Evolutionary conservation across 1,284 basidiomycete genomes (phyloP).

Genomic region (Ceratobasidium sp.): DNA sequence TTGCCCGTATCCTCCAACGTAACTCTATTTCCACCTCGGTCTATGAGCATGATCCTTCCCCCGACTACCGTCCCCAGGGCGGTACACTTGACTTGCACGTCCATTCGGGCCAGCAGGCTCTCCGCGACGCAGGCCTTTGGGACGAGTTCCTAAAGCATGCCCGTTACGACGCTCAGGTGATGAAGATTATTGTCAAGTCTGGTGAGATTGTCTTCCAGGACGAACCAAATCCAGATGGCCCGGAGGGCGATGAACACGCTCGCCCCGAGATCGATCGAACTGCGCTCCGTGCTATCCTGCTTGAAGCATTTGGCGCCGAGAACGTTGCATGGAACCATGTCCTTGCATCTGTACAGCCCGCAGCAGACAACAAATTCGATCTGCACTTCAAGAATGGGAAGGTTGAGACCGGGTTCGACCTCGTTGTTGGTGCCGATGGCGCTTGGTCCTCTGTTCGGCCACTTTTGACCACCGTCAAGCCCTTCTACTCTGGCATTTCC

Average conservation of each 20-base stretch:
- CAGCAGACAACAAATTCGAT: slow-evolving; percentile 35
- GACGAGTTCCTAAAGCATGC: slow-evolving; percentile 51
- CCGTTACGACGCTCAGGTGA: slow-evolving; percentile 50
- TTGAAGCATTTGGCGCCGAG: slow-evolving; percentile 48
- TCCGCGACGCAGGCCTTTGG: slow-evolving; percentile 52
- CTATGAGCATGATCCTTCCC: slow-evolving; percentile 55
- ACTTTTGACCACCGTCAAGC: slow-evolving; percentile 52
- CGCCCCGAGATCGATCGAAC: slow-evolving; percentile 54
- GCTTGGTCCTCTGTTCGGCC: slow-evolving; percentile 58
- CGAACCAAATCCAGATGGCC: slow-evolving; percentile 23
- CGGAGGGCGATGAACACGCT: slow-evolving; percentile 39
- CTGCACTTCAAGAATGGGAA: slow-evolving; percentile 47
- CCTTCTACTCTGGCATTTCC: slow-evolving; percentile 56
- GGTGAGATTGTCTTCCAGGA: slow-evolving; percentile 45
- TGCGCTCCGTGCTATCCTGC: slow-evolving; percentile 51
- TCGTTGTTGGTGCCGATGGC: slow-evolving; percentile 62
- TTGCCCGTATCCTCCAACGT: slow-evolving; percentile 55
- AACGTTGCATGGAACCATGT: slow-evolving; percentile 51
- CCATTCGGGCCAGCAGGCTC: slow-evolving; percentile 54
- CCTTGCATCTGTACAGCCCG: slow-evolving; percentile 45
- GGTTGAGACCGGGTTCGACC: slow-evolving; percentile 47
- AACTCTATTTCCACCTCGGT: slow-evolving; percentile 52
- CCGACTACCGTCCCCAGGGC: slow-evolving; percentile 54
- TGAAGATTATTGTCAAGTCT: slow-evolving; percentile 50
- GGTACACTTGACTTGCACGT: slow-evolving; percentile 58